Evolutionary conservation across 73 alveolate species (phyloP).

Genomic region (Symbiodinium pilosum): DNA sequence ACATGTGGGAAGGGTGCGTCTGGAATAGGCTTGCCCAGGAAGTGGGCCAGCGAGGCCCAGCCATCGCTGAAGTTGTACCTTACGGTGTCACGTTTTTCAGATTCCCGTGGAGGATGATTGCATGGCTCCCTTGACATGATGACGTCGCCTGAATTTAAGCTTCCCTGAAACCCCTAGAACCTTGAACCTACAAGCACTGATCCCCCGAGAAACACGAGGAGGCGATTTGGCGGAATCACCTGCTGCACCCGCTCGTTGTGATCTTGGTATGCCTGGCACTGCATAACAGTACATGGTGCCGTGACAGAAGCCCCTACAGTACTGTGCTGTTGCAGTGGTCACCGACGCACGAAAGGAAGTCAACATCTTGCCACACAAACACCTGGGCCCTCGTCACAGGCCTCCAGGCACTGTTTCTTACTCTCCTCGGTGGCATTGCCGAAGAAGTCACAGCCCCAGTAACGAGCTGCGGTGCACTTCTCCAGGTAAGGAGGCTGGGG

Average conservation of each 20-base stretch:
- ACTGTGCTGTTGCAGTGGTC: too few relatives aligned
- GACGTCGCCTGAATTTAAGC: too few relatives aligned
- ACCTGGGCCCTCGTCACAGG: too few relatives aligned
- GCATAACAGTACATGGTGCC: too few relatives aligned
- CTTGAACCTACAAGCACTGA: neutral
- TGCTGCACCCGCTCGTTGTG: slow-evolving; percentile 66
- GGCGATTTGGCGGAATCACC: slow-evolving; percentile 26
- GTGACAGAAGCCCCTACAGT: too few relatives aligned
- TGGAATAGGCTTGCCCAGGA: slow-evolving; percentile 42
- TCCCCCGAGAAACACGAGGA: neutral
- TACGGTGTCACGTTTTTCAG: too few relatives aligned
- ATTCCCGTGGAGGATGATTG: too few relatives aligned
- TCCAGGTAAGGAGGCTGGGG: neutral
- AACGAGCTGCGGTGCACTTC: neutral
- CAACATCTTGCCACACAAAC: too few relatives aligned
- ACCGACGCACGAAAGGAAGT: too few relatives aligned
- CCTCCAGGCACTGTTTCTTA: neutral
- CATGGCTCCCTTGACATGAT: too few relatives aligned
- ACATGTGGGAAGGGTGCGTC: slow-evolving; percentile 31
- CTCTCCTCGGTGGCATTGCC: neutral
- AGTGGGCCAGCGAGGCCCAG: slow-evolving; percentile 64
- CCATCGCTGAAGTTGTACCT: slow-evolving; percentile 54
- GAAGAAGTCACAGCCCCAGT: slow-evolving; percentile 21
- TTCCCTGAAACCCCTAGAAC: neutral
- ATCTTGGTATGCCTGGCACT: neutral